These are phyloP conservation scores for Daedalea quercina DNA, from an alignment of 768 basidiomycete species.

Conservation along the genomic window DNA sequence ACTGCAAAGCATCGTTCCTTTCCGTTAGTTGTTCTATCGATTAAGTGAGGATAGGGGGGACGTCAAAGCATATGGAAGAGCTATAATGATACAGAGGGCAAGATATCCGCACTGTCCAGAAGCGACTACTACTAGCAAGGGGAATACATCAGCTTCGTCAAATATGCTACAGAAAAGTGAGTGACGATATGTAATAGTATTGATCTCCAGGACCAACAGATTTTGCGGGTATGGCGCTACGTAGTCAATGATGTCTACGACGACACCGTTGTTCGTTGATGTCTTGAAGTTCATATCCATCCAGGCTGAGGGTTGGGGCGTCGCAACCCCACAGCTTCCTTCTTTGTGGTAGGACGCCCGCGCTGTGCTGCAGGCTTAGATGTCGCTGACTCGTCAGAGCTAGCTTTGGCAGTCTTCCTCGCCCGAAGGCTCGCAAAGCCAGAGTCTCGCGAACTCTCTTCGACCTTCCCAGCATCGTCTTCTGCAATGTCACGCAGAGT, in stretches of 20 bases:
- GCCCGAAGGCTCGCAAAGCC: constrained; percentile 14
- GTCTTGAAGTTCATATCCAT: constrained; percentile 18
- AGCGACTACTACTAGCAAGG: too few species aligned
- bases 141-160: background rate
- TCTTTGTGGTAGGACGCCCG: constrained; percentile 7
- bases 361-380: constrained; percentile 9
- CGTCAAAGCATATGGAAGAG: background rate
- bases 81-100: background rate
- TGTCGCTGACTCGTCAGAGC: constrained; percentile 13
- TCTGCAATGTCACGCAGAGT: constrained; percentile 53
- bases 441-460: constrained; percentile 17
- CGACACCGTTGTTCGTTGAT: too few species aligned
- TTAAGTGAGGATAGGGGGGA: background rate
- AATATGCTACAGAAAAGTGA: constrained; percentile 3
- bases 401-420: constrained; percentile 12
- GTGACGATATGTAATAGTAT: background rate
- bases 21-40: background rate
- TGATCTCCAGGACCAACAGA: background rate
- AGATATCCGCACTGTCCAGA: too few species aligned
- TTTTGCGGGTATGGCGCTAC: background rate
- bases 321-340: constrained; percentile 8
- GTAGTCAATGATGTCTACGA: background rate
- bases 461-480: constrained; percentile 11
- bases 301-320: constrained; percentile 13
- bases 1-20: too few species aligned